Conservation (phyloP, 2,329 filamentous ascomycete genomes). For the Pseudogymnoascus sp. region DNA sequence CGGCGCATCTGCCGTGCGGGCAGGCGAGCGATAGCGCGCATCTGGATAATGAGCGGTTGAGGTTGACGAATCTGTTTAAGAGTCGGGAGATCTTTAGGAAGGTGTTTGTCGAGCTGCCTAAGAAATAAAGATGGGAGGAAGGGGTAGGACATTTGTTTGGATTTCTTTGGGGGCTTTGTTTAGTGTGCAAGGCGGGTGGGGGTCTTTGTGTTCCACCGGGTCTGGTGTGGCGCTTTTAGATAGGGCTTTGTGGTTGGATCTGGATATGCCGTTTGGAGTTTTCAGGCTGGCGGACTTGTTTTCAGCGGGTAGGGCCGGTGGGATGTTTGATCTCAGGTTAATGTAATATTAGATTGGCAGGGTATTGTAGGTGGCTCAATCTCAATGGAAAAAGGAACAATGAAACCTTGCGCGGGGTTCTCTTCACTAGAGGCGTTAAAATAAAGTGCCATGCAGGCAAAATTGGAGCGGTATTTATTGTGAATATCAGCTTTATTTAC, state of each 20-base stretch:
- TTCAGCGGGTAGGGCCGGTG: neutral
- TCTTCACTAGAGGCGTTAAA: neutral
- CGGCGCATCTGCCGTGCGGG: slow-evolving; percentile 87
- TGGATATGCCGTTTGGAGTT: slow-evolving; percentile 3
- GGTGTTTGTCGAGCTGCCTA: slow-evolving; percentile 54
- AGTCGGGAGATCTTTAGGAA: slow-evolving; percentile 84
- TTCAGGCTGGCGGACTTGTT: slow-evolving; percentile 7
- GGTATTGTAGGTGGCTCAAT: neutral
- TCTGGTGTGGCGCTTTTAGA: neutral
- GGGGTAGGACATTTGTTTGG: neutral
- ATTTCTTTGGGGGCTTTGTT: neutral
- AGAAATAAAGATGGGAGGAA: slow-evolving; percentile 18
- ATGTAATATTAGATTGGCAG: neutral
- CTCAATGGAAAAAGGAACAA: neutral
- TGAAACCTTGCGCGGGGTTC: neutral
- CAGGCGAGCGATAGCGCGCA: slow-evolving; percentile 92
- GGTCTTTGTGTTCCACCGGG: too few relatives aligned
- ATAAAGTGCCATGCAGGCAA: neutral
- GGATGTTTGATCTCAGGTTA: neutral
- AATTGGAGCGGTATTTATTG: neutral
- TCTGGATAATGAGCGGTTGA: slow-evolving; percentile 88
- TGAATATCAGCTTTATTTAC: neutral
- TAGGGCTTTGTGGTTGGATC: neutral
- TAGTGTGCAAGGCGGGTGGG: neutral
- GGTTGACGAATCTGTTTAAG: slow-evolving; percentile 81